A percentile compares a stretch with the other conserved stretches of the same genome.
phyloP scores from a whole-genome alignment of 257 asterid species.

The Solanum tacnaense region DNA sequence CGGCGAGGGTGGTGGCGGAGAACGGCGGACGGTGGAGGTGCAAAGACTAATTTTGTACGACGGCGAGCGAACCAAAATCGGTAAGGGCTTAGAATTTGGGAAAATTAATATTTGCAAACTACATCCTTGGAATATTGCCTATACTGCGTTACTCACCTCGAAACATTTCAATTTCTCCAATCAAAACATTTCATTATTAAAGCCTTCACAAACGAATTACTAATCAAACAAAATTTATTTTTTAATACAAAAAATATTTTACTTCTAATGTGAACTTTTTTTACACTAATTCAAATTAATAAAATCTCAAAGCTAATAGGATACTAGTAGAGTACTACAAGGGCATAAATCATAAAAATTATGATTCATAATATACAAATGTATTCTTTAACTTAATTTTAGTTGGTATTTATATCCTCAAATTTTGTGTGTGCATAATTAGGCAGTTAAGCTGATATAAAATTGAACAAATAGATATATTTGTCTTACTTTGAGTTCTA shows the following conservation, averaged over 20 bases:
- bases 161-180: not conserved
- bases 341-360: too few relatives aligned
- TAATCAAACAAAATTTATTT: not conserved
- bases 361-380: too few relatives aligned
- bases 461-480: fast-evolving
- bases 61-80: not conserved
- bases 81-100: not conserved
- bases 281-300: not conserved
- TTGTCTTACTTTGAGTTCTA: not conserved
- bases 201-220: not conserved
- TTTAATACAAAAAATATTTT: not conserved
- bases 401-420: too few relatives aligned
- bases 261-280: not conserved
- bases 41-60: not conserved
- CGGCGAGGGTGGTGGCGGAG: not conserved
- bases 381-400: not conserved
- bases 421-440: not conserved
- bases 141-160: not conserved
- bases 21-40: not conserved
- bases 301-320: not conserved
- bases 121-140: not conserved
- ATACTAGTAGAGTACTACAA: not conserved
- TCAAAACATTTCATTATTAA: not conserved
- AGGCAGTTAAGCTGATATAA: not conserved
- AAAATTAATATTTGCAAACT: not conserved